Evolutionary conservation across 257 asterid genomes (phyloP).

Genomic region (Lycium ferocissimum): DNA sequence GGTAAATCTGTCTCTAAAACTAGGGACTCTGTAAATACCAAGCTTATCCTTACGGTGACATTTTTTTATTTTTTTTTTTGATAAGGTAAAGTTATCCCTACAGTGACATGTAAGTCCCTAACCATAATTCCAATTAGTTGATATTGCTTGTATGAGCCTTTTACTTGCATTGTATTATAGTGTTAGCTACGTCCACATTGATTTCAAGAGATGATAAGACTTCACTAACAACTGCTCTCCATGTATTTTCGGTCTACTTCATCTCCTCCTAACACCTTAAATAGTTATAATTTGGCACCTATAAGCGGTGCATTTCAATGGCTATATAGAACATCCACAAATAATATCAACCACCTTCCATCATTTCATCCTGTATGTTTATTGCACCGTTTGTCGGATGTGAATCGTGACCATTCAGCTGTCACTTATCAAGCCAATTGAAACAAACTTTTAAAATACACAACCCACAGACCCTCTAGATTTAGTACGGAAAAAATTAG

Average conservation of each 20-base stretch:
- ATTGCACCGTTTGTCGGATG: neutral
- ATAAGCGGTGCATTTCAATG: neutral
- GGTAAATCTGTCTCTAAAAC: neutral
- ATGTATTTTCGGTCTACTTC: neutral
- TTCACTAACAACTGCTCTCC: constrained; percentile 15
- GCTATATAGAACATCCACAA: neutral
- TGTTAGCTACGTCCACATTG: neutral
- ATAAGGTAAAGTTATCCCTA: neutral
- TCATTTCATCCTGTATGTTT: constrained; percentile 5
- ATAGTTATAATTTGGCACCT: neutral
- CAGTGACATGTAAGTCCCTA: neutral
- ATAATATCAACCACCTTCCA: constrained; percentile 19
- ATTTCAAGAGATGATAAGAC: neutral
- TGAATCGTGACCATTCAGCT: neutral
- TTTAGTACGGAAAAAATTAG: neutral
- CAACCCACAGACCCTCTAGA: neutral
- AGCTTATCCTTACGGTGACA: neutral
- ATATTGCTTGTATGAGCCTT: neutral
- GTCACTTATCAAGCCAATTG: constrained; percentile 15
- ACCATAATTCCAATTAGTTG: constrained; percentile 4
- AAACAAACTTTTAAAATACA: neutral
- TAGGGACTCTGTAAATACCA: neutral
- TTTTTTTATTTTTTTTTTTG: no score
- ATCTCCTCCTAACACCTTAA: constrained; percentile 3
- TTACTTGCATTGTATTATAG: neutral